Evolutionary conservation across 108 stramenopile genomes (phyloP).

Genomic region (Pseudonitzschia multistriata): DNA sequence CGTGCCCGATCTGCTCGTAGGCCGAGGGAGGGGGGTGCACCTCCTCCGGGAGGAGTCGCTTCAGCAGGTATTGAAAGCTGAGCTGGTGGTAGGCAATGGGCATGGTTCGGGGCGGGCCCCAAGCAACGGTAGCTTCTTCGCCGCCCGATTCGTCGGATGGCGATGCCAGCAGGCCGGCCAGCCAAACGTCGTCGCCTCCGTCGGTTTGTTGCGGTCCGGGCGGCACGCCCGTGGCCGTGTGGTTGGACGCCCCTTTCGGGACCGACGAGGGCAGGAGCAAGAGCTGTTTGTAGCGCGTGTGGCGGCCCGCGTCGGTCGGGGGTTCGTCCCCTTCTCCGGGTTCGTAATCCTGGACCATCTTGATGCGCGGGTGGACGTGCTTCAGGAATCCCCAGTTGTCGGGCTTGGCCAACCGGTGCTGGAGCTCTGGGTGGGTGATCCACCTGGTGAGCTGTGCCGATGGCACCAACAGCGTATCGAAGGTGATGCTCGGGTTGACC

Average conservation of each 20-base stretch:
- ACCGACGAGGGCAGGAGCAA: conserved; percentile 20
- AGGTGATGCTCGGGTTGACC: conserved; percentile 32
- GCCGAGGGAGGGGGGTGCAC: conserved; percentile 70
- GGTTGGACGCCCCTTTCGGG: conserved; percentile 6
- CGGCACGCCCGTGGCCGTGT: neutral
- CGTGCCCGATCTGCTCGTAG: conserved; percentile 94
- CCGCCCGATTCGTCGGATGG: neutral
- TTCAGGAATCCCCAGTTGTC: conserved; percentile 41
- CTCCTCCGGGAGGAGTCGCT: conserved; percentile 54
- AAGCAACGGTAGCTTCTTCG: neutral
- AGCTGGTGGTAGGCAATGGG: conserved; percentile 52
- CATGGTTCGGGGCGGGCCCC: conserved; percentile 31
- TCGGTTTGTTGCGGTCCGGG: neutral
- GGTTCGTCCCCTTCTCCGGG: neutral
- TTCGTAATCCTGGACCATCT: conserved; percentile 52
- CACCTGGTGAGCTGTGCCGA: conserved; percentile 18
- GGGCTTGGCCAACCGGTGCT: conserved; percentile 49
- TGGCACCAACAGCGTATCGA: conserved; percentile 42
- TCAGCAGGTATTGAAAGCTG: conserved; percentile 60
- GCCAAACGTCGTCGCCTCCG: neutral
- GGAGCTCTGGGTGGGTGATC: conserved; percentile 22
- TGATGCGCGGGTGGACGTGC: conserved; percentile 65
- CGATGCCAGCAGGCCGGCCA: neutral
- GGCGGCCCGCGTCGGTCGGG: neutral
- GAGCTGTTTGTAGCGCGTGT: conserved; percentile 27